A percentile compares a stretch with the other conserved stretches of the same genome.
These are phyloP conservation scores for Zygoascus hellenicus DNA, from an alignment of 1,139 yeast species.

Conservation along the genomic window DNA sequence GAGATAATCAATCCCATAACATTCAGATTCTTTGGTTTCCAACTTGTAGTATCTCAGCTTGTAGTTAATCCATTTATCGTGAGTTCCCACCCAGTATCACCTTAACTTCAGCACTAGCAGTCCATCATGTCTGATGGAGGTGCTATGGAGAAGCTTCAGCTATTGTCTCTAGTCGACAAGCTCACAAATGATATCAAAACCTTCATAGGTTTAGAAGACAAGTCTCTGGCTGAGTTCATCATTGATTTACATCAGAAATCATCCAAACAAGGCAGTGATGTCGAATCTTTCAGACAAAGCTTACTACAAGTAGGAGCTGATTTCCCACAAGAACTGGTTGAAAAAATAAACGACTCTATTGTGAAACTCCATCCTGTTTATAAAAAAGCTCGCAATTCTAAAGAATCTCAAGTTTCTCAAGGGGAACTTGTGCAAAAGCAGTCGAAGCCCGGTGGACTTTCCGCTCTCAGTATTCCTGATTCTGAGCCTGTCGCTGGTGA, in stretches of 20 bases:
- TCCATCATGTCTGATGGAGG: slow-evolving; percentile 17
- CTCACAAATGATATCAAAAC: slow-evolving; percentile 33
- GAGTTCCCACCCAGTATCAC: too few relatives aligned
- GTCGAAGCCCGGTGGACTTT: background rate
- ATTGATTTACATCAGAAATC: slow-evolving; percentile 38
- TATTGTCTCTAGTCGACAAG: slow-evolving; percentile 32
- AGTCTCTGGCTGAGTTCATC: slow-evolving; percentile 54
- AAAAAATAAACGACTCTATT: slow-evolving; percentile 35
- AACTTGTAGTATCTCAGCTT: too few relatives aligned
- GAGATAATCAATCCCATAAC: too few relatives aligned
- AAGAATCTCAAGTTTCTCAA: background rate
- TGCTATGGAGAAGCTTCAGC: slow-evolving; percentile 32
- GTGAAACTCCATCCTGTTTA: slow-evolving; percentile 31
- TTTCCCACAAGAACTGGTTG: slow-evolving; percentile 44
- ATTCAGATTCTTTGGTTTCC: too few relatives aligned
- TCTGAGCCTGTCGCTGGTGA: too few relatives aligned
- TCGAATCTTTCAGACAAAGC: slow-evolving; percentile 36
- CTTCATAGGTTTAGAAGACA: slow-evolving; percentile 33
- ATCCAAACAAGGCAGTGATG: background rate
- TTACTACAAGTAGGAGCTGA: slow-evolving; percentile 59
- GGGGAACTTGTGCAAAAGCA: background rate
- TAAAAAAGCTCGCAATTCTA: slow-evolving; percentile 11
- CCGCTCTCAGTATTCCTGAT: too few relatives aligned
- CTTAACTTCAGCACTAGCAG: too few relatives aligned
- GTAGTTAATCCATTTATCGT: too few relatives aligned